Percentiles rank a stretch among this genome's conserved stretches.
Evolutionary conservation across 345 rosid genomes (phyloP).

Genomic region (Gossypium herbaceum): DNA sequence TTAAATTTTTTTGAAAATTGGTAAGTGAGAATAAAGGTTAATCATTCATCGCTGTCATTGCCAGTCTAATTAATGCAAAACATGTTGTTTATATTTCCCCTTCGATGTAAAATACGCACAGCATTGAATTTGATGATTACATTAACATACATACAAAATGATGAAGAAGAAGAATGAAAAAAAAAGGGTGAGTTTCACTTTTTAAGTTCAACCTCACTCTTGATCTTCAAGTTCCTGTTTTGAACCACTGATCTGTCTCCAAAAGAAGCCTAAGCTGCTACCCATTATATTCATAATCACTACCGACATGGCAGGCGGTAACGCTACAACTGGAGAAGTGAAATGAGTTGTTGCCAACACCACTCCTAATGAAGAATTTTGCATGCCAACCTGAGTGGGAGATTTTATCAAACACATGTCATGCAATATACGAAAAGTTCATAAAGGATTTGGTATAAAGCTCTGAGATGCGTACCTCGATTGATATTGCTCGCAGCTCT

Average conservation of each 20-base stretch:
- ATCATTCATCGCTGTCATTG: no score
- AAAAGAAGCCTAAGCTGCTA: conserved; percentile 47
- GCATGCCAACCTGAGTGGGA: conserved; percentile 59
- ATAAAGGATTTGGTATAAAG: neutral
- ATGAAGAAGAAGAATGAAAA: neutral
- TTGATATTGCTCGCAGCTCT: conserved; percentile 57
- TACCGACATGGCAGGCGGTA: conserved; percentile 60
- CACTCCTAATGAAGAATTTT: conserved; percentile 61
- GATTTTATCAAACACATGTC: neutral
- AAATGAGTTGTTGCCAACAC: conserved; percentile 64
- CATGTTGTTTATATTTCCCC: no score
- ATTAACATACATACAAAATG: no score
- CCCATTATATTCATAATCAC: conserved; percentile 71
- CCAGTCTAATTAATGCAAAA: no score
- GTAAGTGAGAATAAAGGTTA: no score
- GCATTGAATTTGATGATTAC: neutral
- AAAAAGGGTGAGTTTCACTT: neutral
- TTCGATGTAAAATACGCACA: no score
- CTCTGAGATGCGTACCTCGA: conserved; percentile 36
- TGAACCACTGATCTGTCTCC: conserved; percentile 29
- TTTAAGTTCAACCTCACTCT: neutral
- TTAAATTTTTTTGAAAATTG: no score
- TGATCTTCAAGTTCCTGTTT: conserved; percentile 16
- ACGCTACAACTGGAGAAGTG: conserved; percentile 50
- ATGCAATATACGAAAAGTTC: neutral